Conservation (phyloP, 768 basidiomycete genomes). For the Phallus indusiatus region DNA sequence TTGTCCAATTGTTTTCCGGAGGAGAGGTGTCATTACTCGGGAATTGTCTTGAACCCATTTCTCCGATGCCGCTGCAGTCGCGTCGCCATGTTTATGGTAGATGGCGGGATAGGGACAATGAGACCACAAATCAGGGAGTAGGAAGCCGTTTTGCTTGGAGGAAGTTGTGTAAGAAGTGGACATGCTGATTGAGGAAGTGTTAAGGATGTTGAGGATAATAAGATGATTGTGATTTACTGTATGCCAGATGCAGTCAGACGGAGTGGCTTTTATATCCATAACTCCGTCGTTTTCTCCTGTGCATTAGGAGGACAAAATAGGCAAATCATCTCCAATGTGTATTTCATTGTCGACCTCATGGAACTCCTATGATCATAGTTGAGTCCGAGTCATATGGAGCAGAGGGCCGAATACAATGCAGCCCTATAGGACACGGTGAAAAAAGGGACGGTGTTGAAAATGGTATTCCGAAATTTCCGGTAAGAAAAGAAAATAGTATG, state of each 20-base stretch:
- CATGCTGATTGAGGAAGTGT: not conserved
- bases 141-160: conserved; percentile 29
- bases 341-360: not conserved
- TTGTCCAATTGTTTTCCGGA: conserved; percentile 32
- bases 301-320: not conserved
- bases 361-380: not conserved
- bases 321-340: not conserved
- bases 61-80: conserved; percentile 36
- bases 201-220: not conserved
- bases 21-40: conserved; percentile 28
- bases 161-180: not conserved
- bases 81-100: conserved; percentile 37
- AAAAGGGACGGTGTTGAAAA: not conserved
- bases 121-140: conserved; percentile 45
- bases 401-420: not conserved
- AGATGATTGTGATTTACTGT: not conserved
- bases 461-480: no score
- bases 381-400: not conserved
- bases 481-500: not conserved
- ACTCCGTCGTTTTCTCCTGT: not conserved
- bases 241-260: not conserved
- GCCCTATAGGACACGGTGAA: not conserved
- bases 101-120: conserved; percentile 38
- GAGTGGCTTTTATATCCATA: not conserved
- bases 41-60: conserved; percentile 33